Base-by-base conservation (phyloP, 1,284 basidiomycete genomes). In the Cryptococcus hybrid region DNA sequence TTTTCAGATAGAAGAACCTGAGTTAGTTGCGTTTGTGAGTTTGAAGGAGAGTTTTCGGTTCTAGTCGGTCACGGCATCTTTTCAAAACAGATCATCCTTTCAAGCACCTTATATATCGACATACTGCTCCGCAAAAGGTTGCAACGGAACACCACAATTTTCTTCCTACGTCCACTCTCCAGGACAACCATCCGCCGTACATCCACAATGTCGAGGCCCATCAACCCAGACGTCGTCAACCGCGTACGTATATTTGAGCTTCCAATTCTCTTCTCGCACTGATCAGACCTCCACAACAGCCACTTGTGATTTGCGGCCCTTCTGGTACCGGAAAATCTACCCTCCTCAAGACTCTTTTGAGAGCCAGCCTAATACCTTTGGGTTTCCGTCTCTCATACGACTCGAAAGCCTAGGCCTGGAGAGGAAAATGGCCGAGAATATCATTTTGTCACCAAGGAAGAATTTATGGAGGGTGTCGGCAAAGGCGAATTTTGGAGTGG, bases 331-430 rank as follows among this genome's bases (percentile, higher is more conserved):
- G 61, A 47, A 63, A 63, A 49, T 63, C 61, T 37, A 63, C 61
- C 15, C 46, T 63, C 7, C 84, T 99, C 59, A 84, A 84, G 61
- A 86, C 86, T 51, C 86, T 99, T 51, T 92, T 98, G 80, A 80
- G 37, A 88, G 92, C 47, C 86, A 84, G 68, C 93, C 92, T 4
- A 86, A 88, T 74, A 85, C 84, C 62, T 99, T 97, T 77, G 91
- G 91, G 5, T 99, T 98, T 81, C 86, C 68, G 89, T 99, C 57
- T 97, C 93, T 53, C 95, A 99, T 80, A 99, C 95, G 1, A 99
- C 95, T 4, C 86, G 95, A 47, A 67, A 80, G 1, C 92, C 53
- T 39, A 35, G 56, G 51, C 40, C 56, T 11, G 53, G 56, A n/a
- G 59, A 58, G 44, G 51, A 53, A 43, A 49, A 58, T 38, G 56